Percentiles rank a stretch among this genome's conserved stretches.
Conservation (phyloP, 306 rosid species). For the Crotalaria pallida region DNA sequence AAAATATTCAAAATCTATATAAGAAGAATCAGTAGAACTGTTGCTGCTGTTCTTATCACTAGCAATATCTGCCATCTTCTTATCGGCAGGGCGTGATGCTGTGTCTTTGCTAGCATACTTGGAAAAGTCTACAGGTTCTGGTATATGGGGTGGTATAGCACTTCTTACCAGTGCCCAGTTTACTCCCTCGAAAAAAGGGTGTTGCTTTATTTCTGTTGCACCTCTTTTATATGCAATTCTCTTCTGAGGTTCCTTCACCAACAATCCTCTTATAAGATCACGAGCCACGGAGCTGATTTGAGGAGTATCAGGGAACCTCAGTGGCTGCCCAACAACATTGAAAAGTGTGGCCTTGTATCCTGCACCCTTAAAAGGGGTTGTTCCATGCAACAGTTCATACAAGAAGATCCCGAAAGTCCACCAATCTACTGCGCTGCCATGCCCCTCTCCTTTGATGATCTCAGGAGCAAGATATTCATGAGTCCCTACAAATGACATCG, state of each 20-base stretch:
- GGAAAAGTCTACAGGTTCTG: conserved; percentile 62
- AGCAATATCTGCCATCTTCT: conserved; percentile 28
- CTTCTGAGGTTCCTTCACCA: conserved; percentile 76
- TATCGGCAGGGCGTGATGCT: conserved; percentile 24
- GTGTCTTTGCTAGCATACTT: conserved; percentile 50
- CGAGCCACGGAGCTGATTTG: conserved; percentile 55
- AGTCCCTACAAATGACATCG: conserved; percentile 96
- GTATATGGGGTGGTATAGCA: conserved; percentile 73
- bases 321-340: conserved; percentile 82
- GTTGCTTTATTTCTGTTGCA: conserved; percentile 83
- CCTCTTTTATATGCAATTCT: conserved; percentile 83
- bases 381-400: conserved; percentile 74
- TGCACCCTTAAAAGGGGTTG: conserved; percentile 81
- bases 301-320: conserved; percentile 70
- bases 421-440: conserved; percentile 96
- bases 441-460: conserved; percentile 90
- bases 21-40: conserved; percentile 13
- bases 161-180: conserved; percentile 93
- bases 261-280: conserved; percentile 72
- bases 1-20: conserved; percentile 52
- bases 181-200: conserved; percentile 87
- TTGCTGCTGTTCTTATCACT: neutral
- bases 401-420: conserved; percentile 95
- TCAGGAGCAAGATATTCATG: conserved; percentile 92
- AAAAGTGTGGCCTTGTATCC: conserved; percentile 78